Percentiles rank a stretch among this genome's conserved stretches.
phyloP scores from a whole-genome alignment of 208 protist species.

The Trypanosoma lewisi region DNA sequence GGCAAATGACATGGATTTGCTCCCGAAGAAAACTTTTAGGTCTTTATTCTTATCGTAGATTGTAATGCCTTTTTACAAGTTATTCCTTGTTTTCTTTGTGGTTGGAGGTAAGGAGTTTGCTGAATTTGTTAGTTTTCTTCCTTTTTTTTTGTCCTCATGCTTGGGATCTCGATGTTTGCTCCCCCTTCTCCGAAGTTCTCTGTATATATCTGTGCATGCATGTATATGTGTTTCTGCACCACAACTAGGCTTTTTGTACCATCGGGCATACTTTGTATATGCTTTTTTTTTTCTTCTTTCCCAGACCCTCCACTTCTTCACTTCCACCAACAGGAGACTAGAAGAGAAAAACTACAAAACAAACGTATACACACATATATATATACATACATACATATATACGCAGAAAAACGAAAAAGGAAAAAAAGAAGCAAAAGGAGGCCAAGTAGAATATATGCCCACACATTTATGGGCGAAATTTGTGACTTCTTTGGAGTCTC shows the following conservation, averaged over 20 bases:
- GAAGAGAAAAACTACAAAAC: background rate
- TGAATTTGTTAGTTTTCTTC: constrained; percentile 3
- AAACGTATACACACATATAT: background rate
- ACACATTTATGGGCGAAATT: constrained; percentile 58
- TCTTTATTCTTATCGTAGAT: constrained; percentile 17
- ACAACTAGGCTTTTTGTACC: no score
- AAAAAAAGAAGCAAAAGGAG: background rate
- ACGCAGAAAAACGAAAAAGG: background rate
- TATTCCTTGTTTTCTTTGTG: background rate
- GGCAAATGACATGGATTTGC: constrained; percentile 48
- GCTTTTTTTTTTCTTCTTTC: no score
- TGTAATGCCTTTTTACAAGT: constrained; percentile 1
- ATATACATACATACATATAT: background rate
- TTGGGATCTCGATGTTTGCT: no score
- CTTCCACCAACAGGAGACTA: background rate
- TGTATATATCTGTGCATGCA: no score
- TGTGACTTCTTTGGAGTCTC: constrained; percentile 55
- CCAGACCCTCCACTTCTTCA: background rate
- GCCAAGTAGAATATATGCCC: constrained; percentile 1
- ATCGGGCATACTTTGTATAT: background rate
- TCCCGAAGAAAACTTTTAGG: constrained; percentile 16
- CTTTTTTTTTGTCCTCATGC: background rate
- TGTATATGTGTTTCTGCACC: no score
- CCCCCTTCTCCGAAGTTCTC: no score
- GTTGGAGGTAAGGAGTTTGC: background rate